Conservation (phyloP, 2,329 filamentous ascomycete species). For the Curvularia sp. region DNA sequence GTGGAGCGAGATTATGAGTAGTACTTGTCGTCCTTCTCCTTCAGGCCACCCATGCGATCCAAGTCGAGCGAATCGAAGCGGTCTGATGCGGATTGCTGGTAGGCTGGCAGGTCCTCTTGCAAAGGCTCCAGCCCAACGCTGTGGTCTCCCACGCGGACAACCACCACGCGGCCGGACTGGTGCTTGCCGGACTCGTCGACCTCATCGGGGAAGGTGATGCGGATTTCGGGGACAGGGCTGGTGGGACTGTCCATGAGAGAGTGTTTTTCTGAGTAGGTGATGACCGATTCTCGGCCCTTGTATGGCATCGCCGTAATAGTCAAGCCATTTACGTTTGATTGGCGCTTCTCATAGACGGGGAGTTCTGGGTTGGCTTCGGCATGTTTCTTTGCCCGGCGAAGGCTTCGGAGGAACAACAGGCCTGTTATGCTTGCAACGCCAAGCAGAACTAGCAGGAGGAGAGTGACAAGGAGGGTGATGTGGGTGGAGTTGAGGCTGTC, state of each 20-base stretch:
- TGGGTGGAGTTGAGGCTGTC: constrained; percentile 65
- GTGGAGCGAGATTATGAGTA: constrained; percentile 34
- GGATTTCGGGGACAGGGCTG: constrained; percentile 88
- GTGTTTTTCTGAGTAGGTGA: constrained; percentile 81
- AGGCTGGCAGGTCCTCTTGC: constrained; percentile 80
- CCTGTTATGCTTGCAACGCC: constrained; percentile 70
- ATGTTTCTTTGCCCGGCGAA: constrained; percentile 57
- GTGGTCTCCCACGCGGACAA: constrained; percentile 88
- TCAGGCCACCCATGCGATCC: constrained; percentile 90
- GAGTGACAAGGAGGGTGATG: constrained; percentile 78
- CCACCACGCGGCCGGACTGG: constrained; percentile 85
- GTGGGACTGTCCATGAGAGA: constrained; percentile 79
- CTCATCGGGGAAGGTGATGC: constrained; percentile 97
- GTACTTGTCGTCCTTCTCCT: constrained; percentile 77
- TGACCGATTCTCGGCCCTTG: constrained; percentile 69
- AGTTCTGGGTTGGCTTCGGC: constrained; percentile 60
- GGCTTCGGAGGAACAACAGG: constrained; percentile 76
- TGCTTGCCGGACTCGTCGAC: constrained; percentile 81
- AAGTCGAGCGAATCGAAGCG: constrained; percentile 95
- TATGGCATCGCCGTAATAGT: constrained; percentile 57
- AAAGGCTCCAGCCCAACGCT: constrained; percentile 89
- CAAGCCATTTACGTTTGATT: constrained; percentile 63
- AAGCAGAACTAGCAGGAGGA: constrained; percentile 79
- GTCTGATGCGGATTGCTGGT: constrained; percentile 78
- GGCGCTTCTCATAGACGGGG: constrained; percentile 70